phyloP scores from a whole-genome alignment of 257 asterid genomes.

The Gentiana straminea region DNA sequence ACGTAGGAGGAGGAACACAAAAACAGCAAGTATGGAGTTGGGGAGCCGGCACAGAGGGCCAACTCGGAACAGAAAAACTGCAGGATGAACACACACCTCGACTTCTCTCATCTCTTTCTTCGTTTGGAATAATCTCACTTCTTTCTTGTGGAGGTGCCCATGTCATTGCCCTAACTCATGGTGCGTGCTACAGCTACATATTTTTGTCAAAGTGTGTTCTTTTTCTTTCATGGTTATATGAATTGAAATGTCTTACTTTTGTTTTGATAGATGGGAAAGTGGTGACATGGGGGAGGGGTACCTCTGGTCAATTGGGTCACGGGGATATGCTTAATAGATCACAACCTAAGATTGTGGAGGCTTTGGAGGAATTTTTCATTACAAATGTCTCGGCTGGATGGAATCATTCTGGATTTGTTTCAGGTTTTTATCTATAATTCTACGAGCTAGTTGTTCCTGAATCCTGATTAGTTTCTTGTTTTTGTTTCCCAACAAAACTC shows the following conservation, averaged over 20 bases:
- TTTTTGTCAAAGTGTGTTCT: neutral
- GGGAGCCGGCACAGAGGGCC: constrained; percentile 97
- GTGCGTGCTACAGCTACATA: constrained; percentile 16
- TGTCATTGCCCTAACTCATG: constrained; percentile 56
- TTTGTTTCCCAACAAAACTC: no score
- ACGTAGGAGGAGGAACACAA: constrained; percentile 2
- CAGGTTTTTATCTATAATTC: constrained; percentile 33
- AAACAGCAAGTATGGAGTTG: constrained; percentile 69
- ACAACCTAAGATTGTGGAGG: constrained; percentile 37
- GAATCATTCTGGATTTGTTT: constrained; percentile 90
- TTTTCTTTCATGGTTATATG: neutral
- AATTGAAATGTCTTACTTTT: neutral
- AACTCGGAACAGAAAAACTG: constrained; percentile 53
- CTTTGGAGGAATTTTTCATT: constrained; percentile 31
- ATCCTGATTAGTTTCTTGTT: no score
- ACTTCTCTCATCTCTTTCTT: constrained; percentile 42
- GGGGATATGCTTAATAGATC: constrained; percentile 46
- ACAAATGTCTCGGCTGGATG: constrained; percentile 85
- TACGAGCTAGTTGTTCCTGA: no score
- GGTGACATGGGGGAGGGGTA: constrained; percentile 93
- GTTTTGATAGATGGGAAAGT: constrained; percentile 53
- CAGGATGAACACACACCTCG: constrained; percentile 64
- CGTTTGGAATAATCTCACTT: constrained; percentile 34
- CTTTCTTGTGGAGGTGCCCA: constrained; percentile 98
- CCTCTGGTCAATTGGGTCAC: constrained; percentile 85